phyloP scores from a whole-genome alignment of 1,139 yeast species.

The Lodderomyces metapsilosis region DNA sequence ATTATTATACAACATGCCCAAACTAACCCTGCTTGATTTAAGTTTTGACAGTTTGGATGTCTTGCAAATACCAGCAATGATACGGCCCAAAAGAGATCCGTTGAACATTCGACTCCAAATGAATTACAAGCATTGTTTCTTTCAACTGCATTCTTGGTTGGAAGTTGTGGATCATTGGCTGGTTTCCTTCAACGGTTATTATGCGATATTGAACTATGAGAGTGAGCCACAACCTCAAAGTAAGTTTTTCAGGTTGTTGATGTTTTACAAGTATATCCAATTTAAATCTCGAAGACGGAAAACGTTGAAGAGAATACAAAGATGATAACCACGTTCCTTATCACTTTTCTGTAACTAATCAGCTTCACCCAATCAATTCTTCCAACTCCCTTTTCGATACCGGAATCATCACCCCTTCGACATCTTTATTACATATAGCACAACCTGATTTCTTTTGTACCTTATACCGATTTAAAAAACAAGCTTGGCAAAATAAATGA shows the following conservation, averaged over 20 bases:
- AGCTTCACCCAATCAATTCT: constrained; percentile 7
- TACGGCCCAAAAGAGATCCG: neutral
- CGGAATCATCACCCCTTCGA: constrained; percentile 48
- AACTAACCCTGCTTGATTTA: neutral
- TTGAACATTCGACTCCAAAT: neutral
- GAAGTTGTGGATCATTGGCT: neutral
- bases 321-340: neutral
- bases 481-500: constrained; percentile 65
- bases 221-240: neutral
- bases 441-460: constrained; percentile 45
- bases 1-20: neutral
- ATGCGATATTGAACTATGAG: neutral
- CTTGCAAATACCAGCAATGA: neutral
- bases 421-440: constrained; percentile 56
- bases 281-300: neutral
- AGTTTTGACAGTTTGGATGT: neutral
- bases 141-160: neutral
- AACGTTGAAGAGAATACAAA: neutral
- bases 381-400: constrained; percentile 17
- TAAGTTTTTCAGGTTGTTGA: neutral
- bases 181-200: neutral
- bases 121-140: neutral
- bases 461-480: constrained; percentile 55
- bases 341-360: no score
- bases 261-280: neutral